Evolutionary conservation across 192 early-diverging fungal genomes (phyloP).

Genomic region (Paraglomus occultum): DNA sequence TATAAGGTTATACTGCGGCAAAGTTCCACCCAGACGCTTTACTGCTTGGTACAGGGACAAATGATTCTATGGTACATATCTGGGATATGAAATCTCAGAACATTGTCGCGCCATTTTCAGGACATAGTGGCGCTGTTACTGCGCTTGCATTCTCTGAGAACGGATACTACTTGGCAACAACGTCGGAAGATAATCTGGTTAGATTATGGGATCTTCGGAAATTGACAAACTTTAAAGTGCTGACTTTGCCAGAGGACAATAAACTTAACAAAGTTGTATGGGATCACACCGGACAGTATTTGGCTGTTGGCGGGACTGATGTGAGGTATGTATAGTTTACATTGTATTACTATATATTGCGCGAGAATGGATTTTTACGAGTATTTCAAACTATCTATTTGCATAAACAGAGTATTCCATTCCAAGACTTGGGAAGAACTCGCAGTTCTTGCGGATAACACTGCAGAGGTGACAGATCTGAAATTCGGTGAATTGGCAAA

Average conservation of each 20-base stretch:
- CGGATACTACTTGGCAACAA: slow-evolving; percentile 89
- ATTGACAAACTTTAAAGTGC: slow-evolving; percentile 63
- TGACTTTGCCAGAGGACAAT: slow-evolving; percentile 56
- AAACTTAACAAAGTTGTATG: slow-evolving; percentile 65
- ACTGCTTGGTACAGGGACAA: slow-evolving; percentile 76
- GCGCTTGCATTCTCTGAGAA: slow-evolving; percentile 89
- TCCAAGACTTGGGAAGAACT: slow-evolving; percentile 66
- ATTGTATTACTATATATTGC: neutral
- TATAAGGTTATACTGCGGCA: slow-evolving; percentile 58
- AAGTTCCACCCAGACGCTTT: slow-evolving; percentile 93
- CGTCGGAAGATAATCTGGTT: slow-evolving; percentile 65
- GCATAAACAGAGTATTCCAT: slow-evolving; percentile 51
- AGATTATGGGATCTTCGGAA: slow-evolving; percentile 96
- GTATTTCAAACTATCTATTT: slow-evolving; percentile 8
- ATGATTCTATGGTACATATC: slow-evolving; percentile 69
- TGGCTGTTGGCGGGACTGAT: slow-evolving; percentile 69
- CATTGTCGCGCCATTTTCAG: slow-evolving; percentile 64
- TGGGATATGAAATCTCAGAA: slow-evolving; percentile 79
- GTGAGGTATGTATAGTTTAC: slow-evolving; percentile 37
- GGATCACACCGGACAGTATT: slow-evolving; percentile 82
- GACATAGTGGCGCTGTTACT: slow-evolving; percentile 60
- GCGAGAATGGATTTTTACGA: neutral
- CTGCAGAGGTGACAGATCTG: slow-evolving; percentile 52
- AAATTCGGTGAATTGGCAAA: slow-evolving; percentile 58
- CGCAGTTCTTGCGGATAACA: slow-evolving; percentile 48